Conservation (phyloP, 208 protist species). For the Leishmania arabica region DNA sequence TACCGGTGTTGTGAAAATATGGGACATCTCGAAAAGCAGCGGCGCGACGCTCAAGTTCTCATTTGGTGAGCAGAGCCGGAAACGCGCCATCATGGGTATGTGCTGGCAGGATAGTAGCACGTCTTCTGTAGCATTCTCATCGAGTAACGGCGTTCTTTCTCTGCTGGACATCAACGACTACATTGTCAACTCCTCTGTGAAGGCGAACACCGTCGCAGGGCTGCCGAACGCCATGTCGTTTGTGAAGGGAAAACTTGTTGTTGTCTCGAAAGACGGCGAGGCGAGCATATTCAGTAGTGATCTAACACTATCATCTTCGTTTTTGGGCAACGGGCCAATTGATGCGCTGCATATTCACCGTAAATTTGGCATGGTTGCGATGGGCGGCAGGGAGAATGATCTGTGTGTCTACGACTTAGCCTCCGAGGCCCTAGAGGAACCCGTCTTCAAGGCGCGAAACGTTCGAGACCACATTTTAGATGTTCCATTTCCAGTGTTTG, state of each 20-base stretch:
- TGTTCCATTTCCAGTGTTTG: conserved; percentile 71
- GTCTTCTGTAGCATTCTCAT: conserved; percentile 59
- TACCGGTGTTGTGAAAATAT: conserved; percentile 83
- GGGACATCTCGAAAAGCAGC: conserved; percentile 77
- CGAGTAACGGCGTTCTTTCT: conserved; percentile 63
- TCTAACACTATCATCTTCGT: conserved; percentile 20
- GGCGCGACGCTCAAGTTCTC: conserved; percentile 65
- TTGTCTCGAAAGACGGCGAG: conserved; percentile 53
- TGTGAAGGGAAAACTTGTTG: conserved; percentile 56
- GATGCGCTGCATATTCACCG: conserved; percentile 79
- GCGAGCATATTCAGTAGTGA: conserved; percentile 41
- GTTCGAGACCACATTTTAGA: conserved; percentile 78
- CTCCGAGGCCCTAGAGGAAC: conserved; percentile 35
- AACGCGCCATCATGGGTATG: conserved; percentile 66
- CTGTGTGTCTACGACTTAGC: conserved; percentile 71
- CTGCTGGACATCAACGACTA: conserved; percentile 45
- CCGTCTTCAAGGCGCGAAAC: conserved; percentile 69
- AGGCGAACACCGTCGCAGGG: conserved; percentile 41
- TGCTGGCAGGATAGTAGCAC: conserved; percentile 74
- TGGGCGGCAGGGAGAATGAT: conserved; percentile 77
- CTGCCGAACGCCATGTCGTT: conserved; percentile 65
- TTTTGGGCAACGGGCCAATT: conserved; percentile 55
- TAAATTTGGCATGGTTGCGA: conserved; percentile 75
- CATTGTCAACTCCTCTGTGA: conserved; percentile 34
- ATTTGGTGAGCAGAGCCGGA: conserved; percentile 71